These are phyloP conservation scores for Forsythia viridissima DNA, from an alignment of 257 asterid species.

Conservation along the genomic window DNA sequence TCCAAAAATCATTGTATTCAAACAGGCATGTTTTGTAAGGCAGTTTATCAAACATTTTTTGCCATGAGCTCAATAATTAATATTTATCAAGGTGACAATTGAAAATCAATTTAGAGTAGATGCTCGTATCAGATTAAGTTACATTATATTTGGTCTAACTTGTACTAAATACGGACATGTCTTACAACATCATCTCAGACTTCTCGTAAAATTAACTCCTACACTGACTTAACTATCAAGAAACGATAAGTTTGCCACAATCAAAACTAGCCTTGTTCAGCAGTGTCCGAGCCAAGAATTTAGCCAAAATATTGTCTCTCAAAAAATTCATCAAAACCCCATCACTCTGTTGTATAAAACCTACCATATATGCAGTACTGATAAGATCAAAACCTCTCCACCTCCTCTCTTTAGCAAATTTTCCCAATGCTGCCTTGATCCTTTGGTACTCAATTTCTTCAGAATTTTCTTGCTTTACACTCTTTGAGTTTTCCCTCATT, in stretches of 20 bases:
- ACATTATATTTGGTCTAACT: too few species aligned
- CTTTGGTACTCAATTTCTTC: conserved; percentile 26
- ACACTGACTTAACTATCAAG: not conserved
- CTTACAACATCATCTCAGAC: too few species aligned
- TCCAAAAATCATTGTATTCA: too few species aligned
- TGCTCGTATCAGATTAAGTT: too few species aligned
- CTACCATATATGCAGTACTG: conserved; percentile 35
- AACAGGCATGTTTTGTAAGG: too few species aligned
- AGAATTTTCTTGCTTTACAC: not conserved
- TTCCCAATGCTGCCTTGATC: conserved; percentile 28
- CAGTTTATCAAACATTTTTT: too few species aligned
- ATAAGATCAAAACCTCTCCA: conserved; percentile 45
- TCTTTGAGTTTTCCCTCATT: not conserved
- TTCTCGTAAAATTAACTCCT: not conserved
- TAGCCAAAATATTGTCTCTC: conserved; percentile 29
- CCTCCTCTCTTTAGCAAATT: conserved; percentile 43
- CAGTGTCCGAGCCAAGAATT: conserved; percentile 26
- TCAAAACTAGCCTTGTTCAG: conserved; percentile 35
- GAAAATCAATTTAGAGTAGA: not conserved
- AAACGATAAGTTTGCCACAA: conserved; percentile 29
- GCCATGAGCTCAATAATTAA: too few species aligned
- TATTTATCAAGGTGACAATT: too few species aligned
- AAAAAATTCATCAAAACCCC: conserved; percentile 35
- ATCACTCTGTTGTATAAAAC: conserved; percentile 38
- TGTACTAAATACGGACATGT: too few species aligned